Evolutionary conservation across 148 eudicot species (phyloP).

Genomic region (Silene uniflora): DNA sequence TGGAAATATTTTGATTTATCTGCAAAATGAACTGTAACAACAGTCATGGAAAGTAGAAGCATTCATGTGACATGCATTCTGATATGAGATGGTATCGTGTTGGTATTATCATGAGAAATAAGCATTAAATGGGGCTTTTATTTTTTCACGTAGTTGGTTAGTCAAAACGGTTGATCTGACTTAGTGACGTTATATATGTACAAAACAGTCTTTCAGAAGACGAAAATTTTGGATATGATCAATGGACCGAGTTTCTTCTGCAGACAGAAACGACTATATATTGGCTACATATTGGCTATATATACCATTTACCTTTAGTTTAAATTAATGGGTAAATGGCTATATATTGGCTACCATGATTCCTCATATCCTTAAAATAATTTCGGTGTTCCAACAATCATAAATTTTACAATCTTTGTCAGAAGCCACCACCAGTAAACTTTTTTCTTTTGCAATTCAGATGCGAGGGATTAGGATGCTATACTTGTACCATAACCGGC

Average conservation of each 20-base stretch:
- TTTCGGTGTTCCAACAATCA: background rate
- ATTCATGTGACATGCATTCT: background rate
- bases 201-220: too few relatives aligned
- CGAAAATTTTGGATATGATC: too few relatives aligned
- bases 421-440: background rate
- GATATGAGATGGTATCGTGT: background rate
- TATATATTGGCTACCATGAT: slow-evolving; percentile 4
- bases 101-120: background rate
- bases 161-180: too few relatives aligned
- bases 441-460: slow-evolving; percentile 33
- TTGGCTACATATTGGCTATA: background rate
- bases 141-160: too few relatives aligned
- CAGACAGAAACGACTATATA: background rate
- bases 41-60: background rate
- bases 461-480: slow-evolving; percentile 58
- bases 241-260: background rate
- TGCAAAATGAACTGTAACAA: background rate
- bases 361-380: background rate
- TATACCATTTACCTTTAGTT: background rate
- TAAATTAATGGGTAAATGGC: background rate
- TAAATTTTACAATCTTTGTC: background rate
- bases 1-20: background rate
- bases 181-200: too few relatives aligned
- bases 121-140: too few relatives aligned
- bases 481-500: slow-evolving; percentile 74